A percentile compares a stretch with the other conserved stretches of the same genome.
Conservation (phyloP, 345 rosid genomes). For the Raphanus sativus region DNA sequence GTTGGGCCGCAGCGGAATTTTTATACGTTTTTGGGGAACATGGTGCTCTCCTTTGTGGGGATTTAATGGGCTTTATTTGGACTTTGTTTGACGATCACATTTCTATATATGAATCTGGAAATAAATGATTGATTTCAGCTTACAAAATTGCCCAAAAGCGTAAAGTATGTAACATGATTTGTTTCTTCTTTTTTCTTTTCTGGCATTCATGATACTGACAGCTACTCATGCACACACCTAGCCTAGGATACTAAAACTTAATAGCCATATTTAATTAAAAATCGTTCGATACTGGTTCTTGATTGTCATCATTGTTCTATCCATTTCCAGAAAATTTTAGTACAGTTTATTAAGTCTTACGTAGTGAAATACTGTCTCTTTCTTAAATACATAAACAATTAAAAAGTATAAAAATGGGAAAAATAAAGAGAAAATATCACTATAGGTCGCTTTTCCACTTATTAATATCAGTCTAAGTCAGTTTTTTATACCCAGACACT, state of each 20-base stretch:
- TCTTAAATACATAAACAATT: neutral
- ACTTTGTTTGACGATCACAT: neutral
- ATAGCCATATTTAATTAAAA: conserved; percentile 2
- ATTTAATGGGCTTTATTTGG: neutral
- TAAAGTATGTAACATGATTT: conserved; percentile 12
- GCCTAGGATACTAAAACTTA: conserved; percentile 35
- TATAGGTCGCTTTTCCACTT: no score
- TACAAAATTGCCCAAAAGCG: neutral
- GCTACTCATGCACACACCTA: conserved; percentile 34
- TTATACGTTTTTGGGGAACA: neutral
- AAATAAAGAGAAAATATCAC: no score
- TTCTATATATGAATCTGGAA: neutral
- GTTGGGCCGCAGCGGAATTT: neutral
- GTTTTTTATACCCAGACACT: no score
- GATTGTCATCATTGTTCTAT: conserved; percentile 31
- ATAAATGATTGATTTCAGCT: neutral
- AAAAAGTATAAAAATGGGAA: neutral
- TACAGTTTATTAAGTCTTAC: neutral
- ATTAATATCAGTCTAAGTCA: no score
- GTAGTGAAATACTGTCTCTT: conserved; percentile 1
- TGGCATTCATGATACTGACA: conserved; percentile 40
- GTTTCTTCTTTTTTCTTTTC: neutral
- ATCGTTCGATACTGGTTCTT: conserved; percentile 26
- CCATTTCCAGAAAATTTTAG: conserved; percentile 25
- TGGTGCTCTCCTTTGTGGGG: neutral